Base-by-base conservation (phyloP, 257 asterid species). In the Solanum arcanum region DNA sequence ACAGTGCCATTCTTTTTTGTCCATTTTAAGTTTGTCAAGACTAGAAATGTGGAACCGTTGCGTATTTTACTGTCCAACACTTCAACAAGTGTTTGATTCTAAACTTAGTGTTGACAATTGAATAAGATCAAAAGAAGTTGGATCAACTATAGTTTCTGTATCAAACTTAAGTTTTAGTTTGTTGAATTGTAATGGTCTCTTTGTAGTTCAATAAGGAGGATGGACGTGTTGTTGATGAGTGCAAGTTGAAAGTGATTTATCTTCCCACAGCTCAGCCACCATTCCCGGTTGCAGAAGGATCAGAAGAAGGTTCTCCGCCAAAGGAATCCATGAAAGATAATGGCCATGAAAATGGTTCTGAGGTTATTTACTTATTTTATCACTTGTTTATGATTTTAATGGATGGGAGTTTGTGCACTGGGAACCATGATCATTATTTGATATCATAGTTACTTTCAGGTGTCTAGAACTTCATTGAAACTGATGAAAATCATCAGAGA, bases 251-350 rank as follows among this genome's bases (percentile, higher is more conserved):
- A 88, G 98, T 94, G 85, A 81, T 93, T 62, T 95, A 93, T 82
- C 94, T 93, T 59, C 78, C 96, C 75, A 94, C 97, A 46, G 92
- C 91, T 46, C 96, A 92, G 86, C 95, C 96, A 37, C 95, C 94
- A 56, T 95, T 94, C 39, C 97, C 95, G 49, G 94, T 93, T 84
- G 92, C 94, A 9, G 98, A 93, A 92, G 98, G 94, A 75, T 91
- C 94, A 14, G 98, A 92, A 25, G 98, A 94, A 88, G 96, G 96
- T 16, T 86, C 91, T 64, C 92, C 95, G 15, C 91, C 97, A 12
- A 90, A 90, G 87, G 81, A 85, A 87, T 82, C 88, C 35, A 72
- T 86, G 42, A 35, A 83, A 83, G 98, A 92, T 16, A 86, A 70
- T 70, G 78, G 44, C 78, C 44, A 70, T 70, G 44, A 33, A 11